Percentiles rank a stretch among this genome's conserved stretches.
phyloP scores from a whole-genome alignment of 768 basidiomycete genomes.

The Epithele typhae region DNA sequence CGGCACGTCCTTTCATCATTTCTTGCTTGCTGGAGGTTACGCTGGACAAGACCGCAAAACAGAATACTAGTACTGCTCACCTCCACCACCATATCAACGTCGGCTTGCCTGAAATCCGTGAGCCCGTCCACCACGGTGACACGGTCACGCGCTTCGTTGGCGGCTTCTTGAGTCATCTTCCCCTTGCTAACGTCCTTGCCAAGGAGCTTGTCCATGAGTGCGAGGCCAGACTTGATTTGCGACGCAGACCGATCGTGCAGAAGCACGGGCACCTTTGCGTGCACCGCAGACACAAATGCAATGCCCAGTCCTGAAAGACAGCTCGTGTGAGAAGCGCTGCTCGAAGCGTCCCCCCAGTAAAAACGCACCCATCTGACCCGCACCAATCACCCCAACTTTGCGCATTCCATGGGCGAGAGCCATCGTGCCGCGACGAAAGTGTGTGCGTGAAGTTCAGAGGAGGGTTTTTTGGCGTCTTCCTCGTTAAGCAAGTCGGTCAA shows the following conservation, averaged over 20 bases:
- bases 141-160: conserved; percentile 67
- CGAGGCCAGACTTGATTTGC: conserved; percentile 71
- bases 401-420: conserved; percentile 68
- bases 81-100: conserved; percentile 91
- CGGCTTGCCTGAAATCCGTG: conserved; percentile 67
- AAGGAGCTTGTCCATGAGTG: conserved; percentile 75
- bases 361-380: conserved; percentile 66
- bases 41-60: no score
- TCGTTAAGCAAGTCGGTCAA: no score
- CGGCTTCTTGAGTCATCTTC: conserved; percentile 60
- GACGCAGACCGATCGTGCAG: conserved; percentile 76
- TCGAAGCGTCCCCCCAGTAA: neutral
- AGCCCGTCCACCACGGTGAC: conserved; percentile 56
- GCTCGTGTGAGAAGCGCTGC: neutral
- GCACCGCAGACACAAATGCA: conserved; percentile 79
- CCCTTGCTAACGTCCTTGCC: conserved; percentile 89
- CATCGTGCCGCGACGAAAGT: conserved; percentile 35
- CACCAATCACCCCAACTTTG: conserved; percentile 73
- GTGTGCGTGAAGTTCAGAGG: no score
- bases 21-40: no score
- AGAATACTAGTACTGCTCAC: no score
- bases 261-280: conserved; percentile 81
- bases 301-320: conserved; percentile 80
- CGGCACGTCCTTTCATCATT: no score
- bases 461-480: no score